These are phyloP conservation scores for Phlebopus sp. DNA, from an alignment of 1,284 basidiomycete genomes.

Conservation along the genomic window DNA sequence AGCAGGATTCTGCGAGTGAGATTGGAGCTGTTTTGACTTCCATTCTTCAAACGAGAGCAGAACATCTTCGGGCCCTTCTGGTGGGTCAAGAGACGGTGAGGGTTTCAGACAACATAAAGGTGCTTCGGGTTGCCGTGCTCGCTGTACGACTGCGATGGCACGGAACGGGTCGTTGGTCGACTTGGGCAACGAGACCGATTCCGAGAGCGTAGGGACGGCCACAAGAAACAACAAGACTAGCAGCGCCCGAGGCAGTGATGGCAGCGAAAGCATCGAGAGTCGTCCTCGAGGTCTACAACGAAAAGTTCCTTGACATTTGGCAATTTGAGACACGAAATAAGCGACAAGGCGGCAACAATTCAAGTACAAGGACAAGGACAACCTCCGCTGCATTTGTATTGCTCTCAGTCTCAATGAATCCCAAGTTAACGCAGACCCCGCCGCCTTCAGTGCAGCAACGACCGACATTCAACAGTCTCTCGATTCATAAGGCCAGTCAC, in stretches of 20 bases:
- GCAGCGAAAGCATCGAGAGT: conserved; percentile 15
- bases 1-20: conserved; percentile 4
- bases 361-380: too few species aligned
- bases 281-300: too few species aligned
- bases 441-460: too few species aligned
- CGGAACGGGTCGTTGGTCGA: conserved; percentile 61
- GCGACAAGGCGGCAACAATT: too few species aligned
- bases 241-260: conserved; percentile 16
- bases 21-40: conserved; percentile 64
- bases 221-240: conserved; percentile 38
- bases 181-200: conserved; percentile 34
- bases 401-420: too few species aligned
- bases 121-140: conserved; percentile 41
- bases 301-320: too few species aligned
- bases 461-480: too few species aligned
- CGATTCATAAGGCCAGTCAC: too few species aligned
- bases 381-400: too few species aligned
- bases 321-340: too few species aligned
- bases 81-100: conserved; percentile 44
- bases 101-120: conserved; percentile 69
- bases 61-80: conserved; percentile 53
- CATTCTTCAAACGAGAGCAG: conserved; percentile 89
- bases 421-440: too few species aligned
- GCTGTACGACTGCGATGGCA: conserved; percentile 47
- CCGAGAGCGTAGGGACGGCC: conserved; percentile 32